phyloP scores from a whole-genome alignment of 495 filamentous ascomycete species.

The Pyrenula aspistea region DNA sequence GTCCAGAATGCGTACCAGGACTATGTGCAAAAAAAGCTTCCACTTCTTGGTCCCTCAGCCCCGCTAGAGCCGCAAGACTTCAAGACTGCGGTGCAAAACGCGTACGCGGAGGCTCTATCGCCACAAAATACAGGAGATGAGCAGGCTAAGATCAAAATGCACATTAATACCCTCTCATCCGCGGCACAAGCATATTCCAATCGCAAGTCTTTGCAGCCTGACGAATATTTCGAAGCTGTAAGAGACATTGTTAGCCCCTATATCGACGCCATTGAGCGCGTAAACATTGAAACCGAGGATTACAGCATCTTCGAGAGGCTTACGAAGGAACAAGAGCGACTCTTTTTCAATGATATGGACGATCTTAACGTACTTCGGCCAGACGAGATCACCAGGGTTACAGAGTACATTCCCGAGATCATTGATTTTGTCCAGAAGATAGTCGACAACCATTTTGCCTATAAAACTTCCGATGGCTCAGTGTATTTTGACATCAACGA shows the following conservation, averaged over 20 bases:
- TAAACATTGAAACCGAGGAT: conserved; percentile 62
- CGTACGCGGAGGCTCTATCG: conserved; percentile 50
- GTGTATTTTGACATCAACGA: conserved; percentile 90
- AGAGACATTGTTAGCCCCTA: conserved; percentile 74
- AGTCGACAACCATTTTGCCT: conserved; percentile 76
- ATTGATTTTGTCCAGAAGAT: conserved; percentile 66
- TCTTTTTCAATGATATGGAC: conserved; percentile 76
- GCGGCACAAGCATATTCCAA: conserved; percentile 44
- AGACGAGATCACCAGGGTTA: conserved; percentile 74
- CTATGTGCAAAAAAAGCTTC: conserved; percentile 71
- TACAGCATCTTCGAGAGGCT: conserved; percentile 69
- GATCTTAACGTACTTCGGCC: conserved; percentile 77
- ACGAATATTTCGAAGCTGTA: conserved; percentile 42
- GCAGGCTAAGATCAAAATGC: conserved; percentile 87
- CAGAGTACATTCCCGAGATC: conserved; percentile 79
- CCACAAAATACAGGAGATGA: conserved; percentile 58
- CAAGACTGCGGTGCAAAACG: conserved; percentile 38
- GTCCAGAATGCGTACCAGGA: conserved; percentile 53
- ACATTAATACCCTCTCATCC: conserved; percentile 62
- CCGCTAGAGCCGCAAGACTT: conserved; percentile 34
- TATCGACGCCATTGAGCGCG: conserved; percentile 64
- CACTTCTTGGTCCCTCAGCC: conserved; percentile 34
- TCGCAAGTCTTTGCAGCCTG: conserved; percentile 24
- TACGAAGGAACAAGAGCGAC: conserved; percentile 67
- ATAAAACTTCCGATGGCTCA: conserved; percentile 65